A percentile compares a stretch with the other conserved stretches of the same genome.
These are phyloP conservation scores for Tricholoma matsutake DNA, from an alignment of 768 basidiomycete genomes.

Conservation along the genomic window DNA sequence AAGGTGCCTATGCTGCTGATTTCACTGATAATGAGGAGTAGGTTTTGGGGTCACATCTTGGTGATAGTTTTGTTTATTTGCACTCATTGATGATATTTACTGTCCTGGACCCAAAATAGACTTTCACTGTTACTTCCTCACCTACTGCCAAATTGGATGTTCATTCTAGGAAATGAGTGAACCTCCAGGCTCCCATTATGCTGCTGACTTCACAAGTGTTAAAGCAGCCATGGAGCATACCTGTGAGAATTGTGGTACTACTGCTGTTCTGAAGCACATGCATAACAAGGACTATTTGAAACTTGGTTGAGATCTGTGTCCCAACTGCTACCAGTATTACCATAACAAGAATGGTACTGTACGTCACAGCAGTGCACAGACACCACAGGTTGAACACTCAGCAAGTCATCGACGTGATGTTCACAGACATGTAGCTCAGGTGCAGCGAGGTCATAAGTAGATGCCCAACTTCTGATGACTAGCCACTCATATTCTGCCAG, in stretches of 20 bases:
- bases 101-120: background rate
- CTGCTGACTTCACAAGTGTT: slow-evolving; percentile 8
- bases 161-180: background rate
- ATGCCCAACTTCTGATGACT: background rate
- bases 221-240: background rate
- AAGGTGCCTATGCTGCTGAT: background rate
- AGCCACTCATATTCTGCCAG: background rate
- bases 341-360: background rate
- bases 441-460: background rate
- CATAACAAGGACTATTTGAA: background rate
- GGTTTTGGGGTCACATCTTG: background rate
- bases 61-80: background rate
- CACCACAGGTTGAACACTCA: background rate
- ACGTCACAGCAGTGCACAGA: background rate
- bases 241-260: background rate
- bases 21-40: slow-evolving; percentile 1
- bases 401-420: background rate
- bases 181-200: slow-evolving; percentile 4
- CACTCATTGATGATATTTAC: background rate
- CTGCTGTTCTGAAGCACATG: slow-evolving; percentile 1
- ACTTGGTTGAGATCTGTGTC: background rate
- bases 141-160: background rate
- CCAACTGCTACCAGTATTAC: background rate
- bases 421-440: background rate
- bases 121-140: background rate